Evolutionary conservation across 352 stramenopile species (phyloP).

Genomic region (Phytopythium litorale): DNA sequence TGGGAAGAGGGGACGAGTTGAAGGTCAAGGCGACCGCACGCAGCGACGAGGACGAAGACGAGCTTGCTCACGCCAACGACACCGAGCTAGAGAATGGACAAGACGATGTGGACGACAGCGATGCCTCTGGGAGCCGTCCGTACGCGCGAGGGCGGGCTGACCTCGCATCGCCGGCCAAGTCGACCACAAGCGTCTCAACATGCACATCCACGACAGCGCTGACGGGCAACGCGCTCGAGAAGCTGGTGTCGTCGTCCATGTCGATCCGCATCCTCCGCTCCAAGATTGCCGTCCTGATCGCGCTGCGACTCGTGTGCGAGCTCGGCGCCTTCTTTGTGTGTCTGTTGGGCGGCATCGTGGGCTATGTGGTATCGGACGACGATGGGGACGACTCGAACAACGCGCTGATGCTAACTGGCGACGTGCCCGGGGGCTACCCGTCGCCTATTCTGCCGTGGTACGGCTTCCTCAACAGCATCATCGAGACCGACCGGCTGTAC

Average conservation of each 20-base stretch:
- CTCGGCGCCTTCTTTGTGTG: constrained; percentile 73
- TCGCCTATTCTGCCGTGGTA: constrained; percentile 48
- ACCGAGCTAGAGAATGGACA: background rate
- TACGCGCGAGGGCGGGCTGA: constrained; percentile 6
- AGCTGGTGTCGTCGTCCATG: constrained; percentile 23
- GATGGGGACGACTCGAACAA: constrained; percentile 20
- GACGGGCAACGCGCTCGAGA: constrained; percentile 22
- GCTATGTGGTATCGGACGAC: constrained; percentile 20
- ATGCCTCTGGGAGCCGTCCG: background rate
- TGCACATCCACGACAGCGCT: constrained; percentile 34
- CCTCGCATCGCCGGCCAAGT: constrained; percentile 35
- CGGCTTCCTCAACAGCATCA: constrained; percentile 35
- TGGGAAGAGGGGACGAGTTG: background rate
- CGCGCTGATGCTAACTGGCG: constrained; percentile 58
- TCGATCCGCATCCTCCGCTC: constrained; percentile 39
- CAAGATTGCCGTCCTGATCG: constrained; percentile 42
- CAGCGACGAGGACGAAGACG: background rate
- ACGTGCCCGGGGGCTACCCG: constrained; percentile 70
- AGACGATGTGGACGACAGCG: background rate
- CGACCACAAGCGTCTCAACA: constrained; percentile 29
- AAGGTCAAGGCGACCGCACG: background rate
- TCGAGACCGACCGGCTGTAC: constrained; percentile 43
- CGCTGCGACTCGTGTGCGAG: constrained; percentile 41
- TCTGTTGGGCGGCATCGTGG: constrained; percentile 53
- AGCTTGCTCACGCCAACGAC: background rate